These are phyloP conservation scores for Immersiporthe knoxdaviesiana DNA, from an alignment of 2,329 filamentous ascomycete species.

Conservation along the genomic window DNA sequence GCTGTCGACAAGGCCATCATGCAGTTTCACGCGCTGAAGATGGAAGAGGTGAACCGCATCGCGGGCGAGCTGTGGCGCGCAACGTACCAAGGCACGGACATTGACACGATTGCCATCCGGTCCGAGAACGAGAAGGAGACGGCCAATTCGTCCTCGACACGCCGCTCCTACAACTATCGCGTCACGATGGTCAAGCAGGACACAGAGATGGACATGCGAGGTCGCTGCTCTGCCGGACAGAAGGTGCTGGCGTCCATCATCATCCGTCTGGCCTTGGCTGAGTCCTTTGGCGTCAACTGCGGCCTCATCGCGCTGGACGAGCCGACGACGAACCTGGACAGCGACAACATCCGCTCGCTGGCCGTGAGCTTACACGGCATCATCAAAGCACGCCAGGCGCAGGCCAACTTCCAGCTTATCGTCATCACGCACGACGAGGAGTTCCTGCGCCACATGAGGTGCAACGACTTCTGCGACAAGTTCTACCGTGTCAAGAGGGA, in stretches of 20 bases:
- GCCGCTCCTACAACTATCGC: conserved; percentile 93
- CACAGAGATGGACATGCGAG: conserved; percentile 99
- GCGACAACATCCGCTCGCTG: conserved; percentile 89
- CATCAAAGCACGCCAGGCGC: conserved; percentile 78
- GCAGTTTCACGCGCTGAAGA: conserved; percentile 94
- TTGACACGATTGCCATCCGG: conserved; percentile 93
- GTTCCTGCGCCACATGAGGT: conserved; percentile 91
- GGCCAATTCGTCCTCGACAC: conserved; percentile 50
- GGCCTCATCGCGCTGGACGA: conserved; percentile 96
- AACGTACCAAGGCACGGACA: conserved; percentile 95
- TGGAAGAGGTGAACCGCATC: conserved; percentile 97
- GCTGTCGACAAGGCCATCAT: conserved; percentile 97
- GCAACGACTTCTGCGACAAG: conserved; percentile 87
- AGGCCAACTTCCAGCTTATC: conserved; percentile 96
- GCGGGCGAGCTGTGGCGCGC: conserved; percentile 95
- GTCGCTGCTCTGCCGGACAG: conserved; percentile 93
- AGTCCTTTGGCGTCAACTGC: conserved; percentile 95
- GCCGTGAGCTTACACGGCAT: conserved; percentile 85
- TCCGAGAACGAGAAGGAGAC: conserved; percentile 78
- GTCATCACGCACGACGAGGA: conserved; percentile 99
- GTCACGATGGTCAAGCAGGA: conserved; percentile 98
- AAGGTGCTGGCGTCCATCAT: conserved; percentile 97
- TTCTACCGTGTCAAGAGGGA: conserved; percentile 89
- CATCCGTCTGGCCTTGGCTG: conserved; percentile 91
- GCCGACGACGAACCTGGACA: conserved; percentile 94